phyloP scores from a whole-genome alignment of 495 filamentous ascomycete genomes.

The Wilcoxina mikolae region DNA sequence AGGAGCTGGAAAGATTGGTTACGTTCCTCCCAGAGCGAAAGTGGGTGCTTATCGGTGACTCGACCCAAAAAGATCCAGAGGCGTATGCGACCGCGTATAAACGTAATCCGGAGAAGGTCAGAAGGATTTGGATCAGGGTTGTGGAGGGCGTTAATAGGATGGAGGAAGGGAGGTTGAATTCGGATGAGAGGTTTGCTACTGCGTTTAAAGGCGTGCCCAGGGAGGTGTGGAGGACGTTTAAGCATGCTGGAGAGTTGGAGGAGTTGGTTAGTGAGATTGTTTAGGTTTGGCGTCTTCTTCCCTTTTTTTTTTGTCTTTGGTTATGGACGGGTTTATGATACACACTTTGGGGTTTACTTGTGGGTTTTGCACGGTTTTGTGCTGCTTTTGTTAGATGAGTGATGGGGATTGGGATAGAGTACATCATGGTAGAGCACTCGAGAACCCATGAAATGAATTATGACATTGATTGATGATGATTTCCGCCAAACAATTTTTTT shows the following conservation, averaged over 20 bases:
- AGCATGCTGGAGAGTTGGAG: slow-evolving; percentile 50
- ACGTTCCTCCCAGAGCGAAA: slow-evolving; percentile 60
- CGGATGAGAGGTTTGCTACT: slow-evolving; percentile 55
- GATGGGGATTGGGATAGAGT: no score
- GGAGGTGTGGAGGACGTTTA: slow-evolving; percentile 64
- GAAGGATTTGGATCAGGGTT: slow-evolving; percentile 66
- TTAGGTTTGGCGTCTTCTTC: neutral
- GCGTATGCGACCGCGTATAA: slow-evolving; percentile 64
- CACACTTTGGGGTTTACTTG: no score
- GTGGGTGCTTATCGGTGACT: slow-evolving; percentile 76
- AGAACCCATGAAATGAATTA: no score
- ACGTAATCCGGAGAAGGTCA: slow-evolving; percentile 55
- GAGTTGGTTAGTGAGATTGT: slow-evolving; percentile 38
- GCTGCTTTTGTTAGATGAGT: no score
- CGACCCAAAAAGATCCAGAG: slow-evolving; percentile 83
- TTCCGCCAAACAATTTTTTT: no score
- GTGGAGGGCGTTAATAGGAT: slow-evolving; percentile 61
- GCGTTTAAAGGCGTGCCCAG: slow-evolving; percentile 65
- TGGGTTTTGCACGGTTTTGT: no score
- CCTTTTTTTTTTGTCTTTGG: no score
- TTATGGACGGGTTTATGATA: no score
- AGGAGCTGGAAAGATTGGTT: slow-evolving; percentile 61
- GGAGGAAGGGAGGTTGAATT: slow-evolving; percentile 57
- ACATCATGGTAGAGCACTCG: no score
- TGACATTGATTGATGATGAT: no score